Evolutionary conservation across 1,284 basidiomycete genomes (phyloP), one percentile per base, ranked within the genome.

Genomic region (Marasmius tenuissimus): DNA sequence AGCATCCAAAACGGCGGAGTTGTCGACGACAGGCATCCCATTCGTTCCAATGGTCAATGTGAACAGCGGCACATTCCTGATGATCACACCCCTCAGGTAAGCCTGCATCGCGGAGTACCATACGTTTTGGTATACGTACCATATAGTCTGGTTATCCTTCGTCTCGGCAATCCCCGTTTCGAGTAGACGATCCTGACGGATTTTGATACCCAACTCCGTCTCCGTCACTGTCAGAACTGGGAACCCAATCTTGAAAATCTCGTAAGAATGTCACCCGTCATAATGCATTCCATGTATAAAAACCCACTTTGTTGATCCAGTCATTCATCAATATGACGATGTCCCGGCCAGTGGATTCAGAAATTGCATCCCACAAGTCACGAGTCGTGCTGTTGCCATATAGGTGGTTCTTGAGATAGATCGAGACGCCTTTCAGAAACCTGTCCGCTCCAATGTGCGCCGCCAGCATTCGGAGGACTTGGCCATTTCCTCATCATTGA

Each of bases 391-490:
- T 93, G 75, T 96, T 98, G 42, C 84, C 87, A 75, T 92, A 97
- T 10, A 82, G 66, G 58, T 80, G 76, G 69, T 91, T 88, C 81
- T 97, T 97, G 69, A 98, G 88, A 79, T 99, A 98, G 61, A 93
- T 85, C 0, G 94, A 94, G 50, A 96, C 92, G 57, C 93, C 94
- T 72, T 90, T 88, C 58, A 96, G 75, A 83, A 96, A 96, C 60
- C 82, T 85, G 16, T 96, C 93, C 75, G 98, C 92, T 57, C 96
- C 96, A 18, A 98, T 93, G 66, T 93, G 91, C 67, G 87, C 85
- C 33, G 91, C 89, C 59, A 98, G 81, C 97, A 99, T 98, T 69
- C 94, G 90, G 37, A 99, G 85, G n/a, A 98, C 96, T 84, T 70
- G 40, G 33, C 8, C 5, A 66, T 3, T 47, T 63, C 42, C 63